Evolutionary conservation across 495 filamentous ascomycete genomes (phyloP).

Genomic region (Choiromyces venosus): DNA sequence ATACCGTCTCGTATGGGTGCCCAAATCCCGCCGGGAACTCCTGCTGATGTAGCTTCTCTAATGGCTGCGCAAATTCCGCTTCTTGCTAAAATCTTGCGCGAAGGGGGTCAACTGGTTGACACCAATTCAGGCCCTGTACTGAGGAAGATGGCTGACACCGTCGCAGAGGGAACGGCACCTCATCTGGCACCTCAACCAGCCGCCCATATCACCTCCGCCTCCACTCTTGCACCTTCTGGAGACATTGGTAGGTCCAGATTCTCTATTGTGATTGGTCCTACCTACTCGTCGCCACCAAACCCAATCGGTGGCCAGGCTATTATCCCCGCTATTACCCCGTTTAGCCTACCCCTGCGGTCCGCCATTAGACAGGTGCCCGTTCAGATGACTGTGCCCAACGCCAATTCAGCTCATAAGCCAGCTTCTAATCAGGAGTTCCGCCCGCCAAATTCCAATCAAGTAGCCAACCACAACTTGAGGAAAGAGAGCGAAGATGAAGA

Average conservation of each 20-base stretch:
- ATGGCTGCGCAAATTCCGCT: not conserved
- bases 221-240: not conserved
- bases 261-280: not conserved
- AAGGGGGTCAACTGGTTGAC: not conserved
- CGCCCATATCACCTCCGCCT: not conserved
- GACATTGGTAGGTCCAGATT: not conserved
- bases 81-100: not conserved
- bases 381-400: too few relatives aligned
- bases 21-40: not conserved
- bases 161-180: too few relatives aligned
- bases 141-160: too few relatives aligned
- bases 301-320: not conserved
- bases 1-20: not conserved
- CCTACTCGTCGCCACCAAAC: not conserved
- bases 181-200: not conserved
- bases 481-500: not conserved
- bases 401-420: not conserved
- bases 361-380: too few relatives aligned
- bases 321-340: not conserved
- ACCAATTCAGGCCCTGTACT: not conserved
- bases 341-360: not conserved
- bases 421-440: not conserved
- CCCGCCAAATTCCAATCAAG: not conserved
- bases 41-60: not conserved
- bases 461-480: not conserved